phyloP scores from a whole-genome alignment of 306 rosid genomes.

The Quercus engelmannii region DNA sequence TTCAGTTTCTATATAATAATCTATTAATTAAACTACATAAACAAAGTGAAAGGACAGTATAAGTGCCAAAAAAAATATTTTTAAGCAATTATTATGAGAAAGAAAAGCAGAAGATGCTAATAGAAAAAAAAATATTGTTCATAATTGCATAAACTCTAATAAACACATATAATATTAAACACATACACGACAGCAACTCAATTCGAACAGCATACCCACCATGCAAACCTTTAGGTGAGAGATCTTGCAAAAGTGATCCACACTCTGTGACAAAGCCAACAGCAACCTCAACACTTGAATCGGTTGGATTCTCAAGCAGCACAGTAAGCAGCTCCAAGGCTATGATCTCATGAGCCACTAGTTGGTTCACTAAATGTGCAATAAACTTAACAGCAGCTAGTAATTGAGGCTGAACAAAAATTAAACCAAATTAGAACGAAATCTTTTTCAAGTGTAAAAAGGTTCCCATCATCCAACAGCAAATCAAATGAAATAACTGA shows the following conservation, averaged over 20 bases:
- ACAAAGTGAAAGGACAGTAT: neutral
- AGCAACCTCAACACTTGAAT: constrained; percentile 96
- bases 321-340: constrained; percentile 88
- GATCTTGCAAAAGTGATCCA: constrained; percentile 85
- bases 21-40: neutral
- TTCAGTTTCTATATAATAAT: neutral
- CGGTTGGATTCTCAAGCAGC: constrained; percentile 85
- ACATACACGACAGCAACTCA: too few species aligned
- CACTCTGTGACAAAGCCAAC: constrained; percentile 94
- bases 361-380: constrained; percentile 94
- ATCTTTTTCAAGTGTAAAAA: neutral
- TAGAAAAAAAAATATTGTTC: neutral
- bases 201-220: constrained; percentile 55
- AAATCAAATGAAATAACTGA: neutral
- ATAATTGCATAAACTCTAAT: neutral
- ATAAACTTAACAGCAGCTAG: constrained; percentile 94
- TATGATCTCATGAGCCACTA: constrained; percentile 87
- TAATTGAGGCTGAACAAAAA: constrained; percentile 67
- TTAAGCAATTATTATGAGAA: neutral
- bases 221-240: constrained; percentile 86
- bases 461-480: neutral
- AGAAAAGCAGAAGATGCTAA: neutral
- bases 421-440: constrained; percentile 10
- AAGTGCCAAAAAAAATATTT: neutral
- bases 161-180: too few species aligned